Evolutionary conservation across 176 grass and related monocot genomes (phyloP).

Genomic region (Microstegium vimineum): DNA sequence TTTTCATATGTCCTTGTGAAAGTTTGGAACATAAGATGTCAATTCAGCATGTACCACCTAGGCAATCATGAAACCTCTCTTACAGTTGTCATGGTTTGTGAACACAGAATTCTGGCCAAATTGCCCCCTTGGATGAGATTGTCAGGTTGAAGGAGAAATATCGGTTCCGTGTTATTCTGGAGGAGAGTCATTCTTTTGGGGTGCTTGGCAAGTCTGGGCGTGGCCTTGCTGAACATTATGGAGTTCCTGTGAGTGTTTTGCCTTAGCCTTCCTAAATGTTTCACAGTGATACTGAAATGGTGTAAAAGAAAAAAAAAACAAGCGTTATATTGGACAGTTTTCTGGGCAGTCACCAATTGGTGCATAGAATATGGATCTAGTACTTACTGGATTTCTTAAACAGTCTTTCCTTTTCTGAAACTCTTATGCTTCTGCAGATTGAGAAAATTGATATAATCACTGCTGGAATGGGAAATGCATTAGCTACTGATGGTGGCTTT

Average conservation of each 20-base stretch:
- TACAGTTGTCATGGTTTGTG: not conserved
- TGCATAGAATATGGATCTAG: not conserved
- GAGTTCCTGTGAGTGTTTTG: conserved; percentile 58
- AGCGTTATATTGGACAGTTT: not conserved
- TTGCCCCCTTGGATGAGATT: conserved; percentile 88
- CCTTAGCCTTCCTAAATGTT: not conserved
- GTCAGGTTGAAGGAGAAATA: conserved; percentile 92
- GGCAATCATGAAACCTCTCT: conserved; percentile 22
- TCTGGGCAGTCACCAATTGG: not conserved
- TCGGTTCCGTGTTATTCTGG: conserved; percentile 81
- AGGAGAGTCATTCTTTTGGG: conserved; percentile 96
- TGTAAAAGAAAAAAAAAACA: conserved; percentile 9
- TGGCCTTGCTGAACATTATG: conserved; percentile 92
- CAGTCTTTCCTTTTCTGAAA: conserved; percentile 15
- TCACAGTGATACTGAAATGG: not conserved
- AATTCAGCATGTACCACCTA: not conserved
- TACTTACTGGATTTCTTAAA: conserved; percentile 26
- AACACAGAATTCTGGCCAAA: conserved; percentile 89
- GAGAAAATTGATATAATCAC: conserved; percentile 98
- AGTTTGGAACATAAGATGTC: conserved; percentile 15
- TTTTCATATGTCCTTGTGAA: conserved; percentile 10
- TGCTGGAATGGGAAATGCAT: conserved; percentile 96
- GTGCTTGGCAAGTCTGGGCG: conserved; percentile 84
- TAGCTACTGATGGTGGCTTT: conserved; percentile 92
- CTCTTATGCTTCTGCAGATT: conserved; percentile 51